Evolutionary conservation across 352 stramenopile species (phyloP).

Genomic region (Pythium guiyangense): DNA sequence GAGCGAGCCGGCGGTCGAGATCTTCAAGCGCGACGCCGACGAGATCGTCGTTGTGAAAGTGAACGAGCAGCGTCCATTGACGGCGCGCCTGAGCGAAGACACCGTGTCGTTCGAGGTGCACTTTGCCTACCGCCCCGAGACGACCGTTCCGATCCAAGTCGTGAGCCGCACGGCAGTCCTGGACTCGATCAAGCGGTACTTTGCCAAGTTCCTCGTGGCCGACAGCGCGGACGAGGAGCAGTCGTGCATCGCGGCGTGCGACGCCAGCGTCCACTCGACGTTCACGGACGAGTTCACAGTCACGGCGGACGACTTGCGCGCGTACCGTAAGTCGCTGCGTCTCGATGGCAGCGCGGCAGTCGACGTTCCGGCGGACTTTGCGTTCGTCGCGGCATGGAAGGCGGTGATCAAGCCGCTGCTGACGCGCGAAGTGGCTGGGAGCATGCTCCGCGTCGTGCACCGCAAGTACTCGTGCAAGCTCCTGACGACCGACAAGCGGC

Average conservation of each 20-base stretch:
- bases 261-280: conserved; percentile 49
- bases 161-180: conserved; percentile 30
- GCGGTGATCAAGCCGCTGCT: conserved; percentile 83
- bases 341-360: conserved; percentile 4
- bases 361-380: conserved; percentile 63
- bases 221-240: conserved; percentile 50
- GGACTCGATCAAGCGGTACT: conserved; percentile 70
- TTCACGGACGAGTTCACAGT: conserved; percentile 67
- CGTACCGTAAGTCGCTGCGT: conserved; percentile 53
- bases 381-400: conserved; percentile 76
- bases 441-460: conserved; percentile 81
- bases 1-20: conserved; percentile 41
- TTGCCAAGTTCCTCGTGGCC: conserved; percentile 72
- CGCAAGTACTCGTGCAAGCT: conserved; percentile 84
- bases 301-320: conserved; percentile 42
- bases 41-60: conserved; percentile 40
- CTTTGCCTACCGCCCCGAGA: conserved; percentile 42
- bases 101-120: conserved; percentile 52
- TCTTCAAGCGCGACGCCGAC: conserved; percentile 26
- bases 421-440: conserved; percentile 74
- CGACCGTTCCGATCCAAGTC: conserved; percentile 48
- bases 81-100: conserved; percentile 32
- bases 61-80: conserved; percentile 53
- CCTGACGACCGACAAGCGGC: conserved; percentile 22
- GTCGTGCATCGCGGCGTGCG: conserved; percentile 52